Percentiles rank a stretch among this genome's conserved stretches.
Evolutionary conservation across 2,329 filamentous ascomycete species (phyloP).

Genomic region (Lasiodiplodia sp.): DNA sequence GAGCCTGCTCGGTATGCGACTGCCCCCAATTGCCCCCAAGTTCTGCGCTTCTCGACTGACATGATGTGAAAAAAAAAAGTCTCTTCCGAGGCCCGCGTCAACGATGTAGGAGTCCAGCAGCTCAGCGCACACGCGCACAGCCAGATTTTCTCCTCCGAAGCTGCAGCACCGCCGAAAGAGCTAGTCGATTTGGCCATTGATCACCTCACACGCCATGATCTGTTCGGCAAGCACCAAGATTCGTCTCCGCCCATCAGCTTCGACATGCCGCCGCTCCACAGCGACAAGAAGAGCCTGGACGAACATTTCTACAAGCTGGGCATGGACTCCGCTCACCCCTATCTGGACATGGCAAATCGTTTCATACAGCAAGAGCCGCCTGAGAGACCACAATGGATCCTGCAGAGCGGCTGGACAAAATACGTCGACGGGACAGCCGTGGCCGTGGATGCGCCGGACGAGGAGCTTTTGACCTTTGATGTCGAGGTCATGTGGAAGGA

Average conservation of each 20-base stretch:
- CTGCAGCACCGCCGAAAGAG: conserved; percentile 66
- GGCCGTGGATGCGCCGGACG: conserved; percentile 76
- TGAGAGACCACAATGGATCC: conserved; percentile 74
- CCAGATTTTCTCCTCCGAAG: conserved; percentile 76
- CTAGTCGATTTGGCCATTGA: conserved; percentile 82
- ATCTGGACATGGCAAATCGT: conserved; percentile 74
- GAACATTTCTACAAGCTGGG: conserved; percentile 94
- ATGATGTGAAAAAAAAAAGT: conserved; percentile 36
- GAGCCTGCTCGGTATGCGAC: conserved; percentile 16
- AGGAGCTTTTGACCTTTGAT: conserved; percentile 87
- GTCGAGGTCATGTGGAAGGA: conserved; percentile 97
- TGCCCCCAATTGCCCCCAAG: not conserved
- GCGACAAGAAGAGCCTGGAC: conserved; percentile 72
- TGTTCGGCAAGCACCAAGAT: conserved; percentile 90
- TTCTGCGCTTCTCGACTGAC: conserved; percentile 24
- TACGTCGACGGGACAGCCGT: conserved; percentile 80
- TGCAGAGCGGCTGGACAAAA: conserved; percentile 90
- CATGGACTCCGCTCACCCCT: conserved; percentile 85
- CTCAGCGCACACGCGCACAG: conserved; percentile 82
- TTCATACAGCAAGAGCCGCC: conserved; percentile 71
- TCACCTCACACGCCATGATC: conserved; percentile 83
- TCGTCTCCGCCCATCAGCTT: conserved; percentile 77
- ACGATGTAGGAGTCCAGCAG: conserved; percentile 94
- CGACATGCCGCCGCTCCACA: conserved; percentile 81
- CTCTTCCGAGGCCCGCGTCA: conserved; percentile 73